Percentiles rank a stretch among this genome's conserved stretches.
Conservation (phyloP, 208 protist species). For the Crithidia expoeki region DNA sequence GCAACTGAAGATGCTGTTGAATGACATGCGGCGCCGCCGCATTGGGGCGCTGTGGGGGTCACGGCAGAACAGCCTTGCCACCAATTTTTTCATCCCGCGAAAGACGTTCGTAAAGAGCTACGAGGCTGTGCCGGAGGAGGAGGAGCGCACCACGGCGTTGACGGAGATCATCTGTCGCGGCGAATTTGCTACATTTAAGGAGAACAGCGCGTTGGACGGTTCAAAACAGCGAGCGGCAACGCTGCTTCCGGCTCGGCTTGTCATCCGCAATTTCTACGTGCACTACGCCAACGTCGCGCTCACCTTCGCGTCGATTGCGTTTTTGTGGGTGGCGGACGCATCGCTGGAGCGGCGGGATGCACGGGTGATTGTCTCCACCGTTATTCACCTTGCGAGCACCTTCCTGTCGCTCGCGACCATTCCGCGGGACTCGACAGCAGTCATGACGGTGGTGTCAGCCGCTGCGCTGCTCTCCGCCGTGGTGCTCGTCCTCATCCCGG, state of each 20-base stretch:
- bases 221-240: slow-evolving; percentile 13
- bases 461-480: slow-evolving; percentile 38
- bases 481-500: slow-evolving; percentile 36
- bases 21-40: slow-evolving; percentile 36
- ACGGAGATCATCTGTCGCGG: slow-evolving; percentile 64
- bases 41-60: slow-evolving; percentile 21
- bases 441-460: slow-evolving; percentile 49
- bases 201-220: slow-evolving; percentile 45
- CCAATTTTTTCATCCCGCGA: slow-evolving; percentile 33
- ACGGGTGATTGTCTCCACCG: slow-evolving; percentile 33
- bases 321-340: slow-evolving; percentile 60
- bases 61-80: slow-evolving; percentile 19
- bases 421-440: slow-evolving; percentile 56
- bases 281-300: slow-evolving; percentile 51
- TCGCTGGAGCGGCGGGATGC: slow-evolving; percentile 24
- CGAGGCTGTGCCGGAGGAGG: slow-evolving; percentile 6
- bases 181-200: slow-evolving; percentile 64
- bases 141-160: slow-evolving; percentile 16
- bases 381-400: slow-evolving; percentile 63
- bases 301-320: slow-evolving; percentile 63
- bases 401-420: slow-evolving; percentile 43
- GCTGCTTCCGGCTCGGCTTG: slow-evolving; percentile 6
- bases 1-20: slow-evolving; percentile 56
- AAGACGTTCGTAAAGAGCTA: slow-evolving; percentile 35
- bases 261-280: slow-evolving; percentile 32